phyloP scores from a whole-genome alignment of 2,329 filamentous ascomycete genomes.

The Monilinia polystroma region DNA sequence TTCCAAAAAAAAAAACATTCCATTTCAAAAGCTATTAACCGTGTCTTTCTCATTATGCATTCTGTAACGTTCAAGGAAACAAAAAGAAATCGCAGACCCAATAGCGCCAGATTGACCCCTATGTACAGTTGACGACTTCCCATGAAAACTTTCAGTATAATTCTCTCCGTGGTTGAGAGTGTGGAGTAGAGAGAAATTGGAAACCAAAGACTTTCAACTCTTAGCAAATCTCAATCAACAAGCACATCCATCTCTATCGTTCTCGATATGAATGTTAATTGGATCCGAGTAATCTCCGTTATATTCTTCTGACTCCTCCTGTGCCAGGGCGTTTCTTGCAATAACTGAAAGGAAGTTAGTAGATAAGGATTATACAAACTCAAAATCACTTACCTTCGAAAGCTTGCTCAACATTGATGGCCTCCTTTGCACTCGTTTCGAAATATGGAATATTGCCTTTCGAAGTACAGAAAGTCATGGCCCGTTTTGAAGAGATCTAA shows the following conservation, averaged over 20 bases:
- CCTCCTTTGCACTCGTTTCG: conserved; percentile 98
- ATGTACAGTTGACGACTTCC: conserved; percentile 35
- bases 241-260: conserved; percentile 87
- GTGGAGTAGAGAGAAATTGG: conserved; percentile 12
- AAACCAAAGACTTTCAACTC: conserved; percentile 17
- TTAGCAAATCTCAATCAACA: conserved; percentile 59
- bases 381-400: conserved; percentile 54
- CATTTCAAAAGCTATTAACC: conserved; percentile 11
- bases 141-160: conserved; percentile 18
- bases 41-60: conserved; percentile 29
- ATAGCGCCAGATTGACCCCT: conserved; percentile 39
- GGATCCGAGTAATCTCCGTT: conserved; percentile 96
- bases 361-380: conserved; percentile 4
- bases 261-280: conserved; percentile 97
- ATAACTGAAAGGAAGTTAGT: conserved; percentile 63
- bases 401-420: conserved; percentile 92
- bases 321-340: conserved; percentile 88
- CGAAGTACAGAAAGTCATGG: conserved; percentile 95
- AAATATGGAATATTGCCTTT: conserved; percentile 98
- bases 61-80: conserved; percentile 34
- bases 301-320: conserved; percentile 98
- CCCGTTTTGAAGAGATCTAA: conserved; percentile 89
- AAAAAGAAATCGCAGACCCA: conserved; percentile 32
- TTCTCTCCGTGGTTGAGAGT: background rate
- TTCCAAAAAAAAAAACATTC: conserved; percentile 11